Evolutionary conservation across 352 stramenopile genomes (phyloP).

Genomic region (Phytophthora gonapodyides): DNA sequence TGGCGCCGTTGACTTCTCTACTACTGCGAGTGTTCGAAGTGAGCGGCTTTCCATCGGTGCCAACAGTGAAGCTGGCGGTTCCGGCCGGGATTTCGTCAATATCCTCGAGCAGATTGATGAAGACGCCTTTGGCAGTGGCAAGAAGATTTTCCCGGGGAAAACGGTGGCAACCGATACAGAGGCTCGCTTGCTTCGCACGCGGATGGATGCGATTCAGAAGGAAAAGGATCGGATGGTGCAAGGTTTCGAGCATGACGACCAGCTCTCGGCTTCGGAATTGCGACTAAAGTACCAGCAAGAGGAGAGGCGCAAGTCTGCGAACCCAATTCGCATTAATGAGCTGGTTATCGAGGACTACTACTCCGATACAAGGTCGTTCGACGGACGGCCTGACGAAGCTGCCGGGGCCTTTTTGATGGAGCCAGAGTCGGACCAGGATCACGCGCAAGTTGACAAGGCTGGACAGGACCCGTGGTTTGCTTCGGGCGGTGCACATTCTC

Average conservation of each 20-base stretch:
- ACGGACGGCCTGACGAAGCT: constrained; percentile 21
- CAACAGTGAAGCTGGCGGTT: constrained; percentile 11
- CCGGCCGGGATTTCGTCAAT: constrained; percentile 37
- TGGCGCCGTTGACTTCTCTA: constrained; percentile 29
- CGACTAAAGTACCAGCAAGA: constrained; percentile 53
- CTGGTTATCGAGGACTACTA: constrained; percentile 90
- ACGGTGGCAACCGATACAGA: constrained; percentile 80
- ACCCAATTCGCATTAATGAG: constrained; percentile 74
- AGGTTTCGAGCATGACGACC: constrained; percentile 45
- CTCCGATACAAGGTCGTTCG: constrained; percentile 35
- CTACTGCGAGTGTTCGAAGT: constrained; percentile 31
- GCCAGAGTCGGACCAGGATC: constrained; percentile 22
- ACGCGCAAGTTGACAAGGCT: background rate
- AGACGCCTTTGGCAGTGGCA: constrained; percentile 72
- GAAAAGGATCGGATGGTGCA: constrained; percentile 72
- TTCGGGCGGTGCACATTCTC: constrained; percentile 21
- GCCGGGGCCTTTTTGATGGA: constrained; percentile 69
- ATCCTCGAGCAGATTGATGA: constrained; percentile 81
- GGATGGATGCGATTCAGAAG: constrained; percentile 76
- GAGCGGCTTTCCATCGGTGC: constrained; percentile 30
- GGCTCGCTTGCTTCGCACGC: constrained; percentile 74
- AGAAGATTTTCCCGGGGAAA: constrained; percentile 66
- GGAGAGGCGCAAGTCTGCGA: constrained; percentile 43
- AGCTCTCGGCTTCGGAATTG: constrained; percentile 62
- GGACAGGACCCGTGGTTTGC: constrained; percentile 74